These are phyloP conservation scores for Articulospora tetracladia DNA, from an alignment of 495 filamentous ascomycete genomes.

Conservation along the genomic window DNA sequence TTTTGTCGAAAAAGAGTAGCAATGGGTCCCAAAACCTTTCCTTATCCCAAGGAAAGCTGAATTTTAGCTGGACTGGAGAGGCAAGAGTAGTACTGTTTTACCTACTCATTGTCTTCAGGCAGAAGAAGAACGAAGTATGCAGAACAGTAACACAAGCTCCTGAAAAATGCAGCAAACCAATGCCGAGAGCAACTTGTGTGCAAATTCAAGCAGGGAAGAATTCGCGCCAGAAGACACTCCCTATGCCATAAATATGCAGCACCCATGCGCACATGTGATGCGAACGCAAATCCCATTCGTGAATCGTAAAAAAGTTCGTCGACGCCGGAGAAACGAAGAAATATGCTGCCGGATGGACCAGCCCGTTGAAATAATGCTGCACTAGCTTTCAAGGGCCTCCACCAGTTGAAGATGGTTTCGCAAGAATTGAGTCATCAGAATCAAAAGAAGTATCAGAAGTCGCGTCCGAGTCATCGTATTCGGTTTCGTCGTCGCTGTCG, in stretches of 20 bases:
- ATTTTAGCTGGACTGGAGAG: background rate
- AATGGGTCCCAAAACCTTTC: background rate
- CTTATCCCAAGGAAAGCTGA: background rate
- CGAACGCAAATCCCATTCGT: slow-evolving; percentile 3
- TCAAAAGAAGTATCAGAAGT: slow-evolving; percentile 16
- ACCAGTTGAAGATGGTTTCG: slow-evolving; percentile 5
- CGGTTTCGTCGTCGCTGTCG: background rate
- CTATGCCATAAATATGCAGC: slow-evolving; percentile 2
- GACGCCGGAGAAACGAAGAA: slow-evolving; percentile 11
- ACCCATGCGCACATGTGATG: background rate
- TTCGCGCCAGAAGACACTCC: background rate
- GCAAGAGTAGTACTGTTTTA: slow-evolving; percentile 1
- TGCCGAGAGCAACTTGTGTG: background rate
- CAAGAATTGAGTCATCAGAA: slow-evolving; percentile 10
- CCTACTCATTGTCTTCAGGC: background rate
- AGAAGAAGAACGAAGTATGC: background rate
- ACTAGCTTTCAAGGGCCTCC: slow-evolving; percentile 24
- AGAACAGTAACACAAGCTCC: background rate
- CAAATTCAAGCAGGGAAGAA: background rate
- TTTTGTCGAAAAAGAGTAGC: background rate
- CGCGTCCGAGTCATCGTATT: slow-evolving; percentile 3
- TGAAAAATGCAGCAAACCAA: slow-evolving; percentile 1
- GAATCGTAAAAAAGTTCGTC: slow-evolving; percentile 21
- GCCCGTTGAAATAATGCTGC: slow-evolving; percentile 25
- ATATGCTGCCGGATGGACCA: slow-evolving; percentile 1